Conservation (phyloP, 2,329 filamentous ascomycete species). For the Aphanocladium album region DNA sequence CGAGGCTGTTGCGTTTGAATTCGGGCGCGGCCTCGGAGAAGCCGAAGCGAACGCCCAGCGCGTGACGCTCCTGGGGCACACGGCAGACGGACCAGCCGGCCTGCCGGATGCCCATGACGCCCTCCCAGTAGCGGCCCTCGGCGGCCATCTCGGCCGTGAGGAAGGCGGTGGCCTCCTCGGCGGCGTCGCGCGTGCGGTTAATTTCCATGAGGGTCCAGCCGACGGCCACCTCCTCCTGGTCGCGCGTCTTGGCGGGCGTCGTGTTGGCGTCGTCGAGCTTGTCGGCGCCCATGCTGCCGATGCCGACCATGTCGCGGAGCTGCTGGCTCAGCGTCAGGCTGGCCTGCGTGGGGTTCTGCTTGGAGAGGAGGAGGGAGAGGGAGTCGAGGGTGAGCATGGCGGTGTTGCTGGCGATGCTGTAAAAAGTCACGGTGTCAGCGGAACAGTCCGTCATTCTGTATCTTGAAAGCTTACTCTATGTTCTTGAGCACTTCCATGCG, state of each 20-base stretch:
- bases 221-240: constrained; percentile 52
- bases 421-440: not conserved
- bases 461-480: constrained; percentile 49
- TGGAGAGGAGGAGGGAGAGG: constrained; percentile 77
- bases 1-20: constrained; percentile 68
- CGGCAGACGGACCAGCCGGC: constrained; percentile 83
- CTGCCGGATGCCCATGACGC: constrained; percentile 74
- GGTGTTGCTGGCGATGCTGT: constrained; percentile 43
- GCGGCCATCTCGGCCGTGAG: constrained; percentile 71
- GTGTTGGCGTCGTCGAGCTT: constrained; percentile 57
- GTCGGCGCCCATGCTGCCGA: constrained; percentile 68
- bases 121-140: constrained; percentile 85
- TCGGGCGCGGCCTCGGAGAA: constrained; percentile 68
- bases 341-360: constrained; percentile 67
- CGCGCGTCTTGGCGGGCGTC: constrained; percentile 48
- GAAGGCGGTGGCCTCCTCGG: constrained; percentile 65
- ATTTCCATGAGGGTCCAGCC: constrained; percentile 79
- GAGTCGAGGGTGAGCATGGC: constrained; percentile 72
- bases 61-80: constrained; percentile 66
- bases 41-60: constrained; percentile 81
- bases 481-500: constrained; percentile 53
- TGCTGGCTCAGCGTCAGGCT: constrained; percentile 63
- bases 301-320: constrained; percentile 65
- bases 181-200: constrained; percentile 66
- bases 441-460: too few species aligned